Evolutionary conservation across 495 filamentous ascomycete genomes (phyloP).

Genomic region (Aspergillus homomorphus): DNA sequence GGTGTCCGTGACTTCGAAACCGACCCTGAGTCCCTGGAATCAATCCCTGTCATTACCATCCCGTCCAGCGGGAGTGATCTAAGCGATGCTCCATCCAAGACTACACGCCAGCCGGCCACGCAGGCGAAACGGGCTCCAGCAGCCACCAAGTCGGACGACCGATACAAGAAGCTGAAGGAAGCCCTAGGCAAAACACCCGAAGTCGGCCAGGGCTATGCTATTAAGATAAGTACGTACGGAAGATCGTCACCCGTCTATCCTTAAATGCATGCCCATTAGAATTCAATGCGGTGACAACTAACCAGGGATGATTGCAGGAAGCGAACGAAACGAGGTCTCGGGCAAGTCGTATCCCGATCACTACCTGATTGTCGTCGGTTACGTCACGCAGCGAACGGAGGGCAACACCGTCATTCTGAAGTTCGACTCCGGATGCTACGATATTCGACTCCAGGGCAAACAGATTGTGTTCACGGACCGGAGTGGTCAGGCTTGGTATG

Average conservation of each 20-base stretch:
- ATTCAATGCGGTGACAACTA: neutral
- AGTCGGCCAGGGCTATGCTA: neutral
- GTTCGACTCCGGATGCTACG: neutral
- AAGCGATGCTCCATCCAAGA: neutral
- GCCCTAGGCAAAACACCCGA: neutral
- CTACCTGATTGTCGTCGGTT: neutral
- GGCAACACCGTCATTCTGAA: neutral
- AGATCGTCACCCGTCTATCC: neutral
- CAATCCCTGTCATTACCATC: neutral
- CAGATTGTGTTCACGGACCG: neutral
- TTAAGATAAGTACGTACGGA: neutral
- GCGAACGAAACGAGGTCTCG: neutral
- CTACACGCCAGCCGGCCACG: slow-evolving; percentile 1
- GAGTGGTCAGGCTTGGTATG: neutral
- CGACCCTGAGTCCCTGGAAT: neutral
- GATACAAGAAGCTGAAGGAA: neutral
- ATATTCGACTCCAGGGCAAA: neutral
- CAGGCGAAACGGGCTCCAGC: neutral
- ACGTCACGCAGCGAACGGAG: neutral
- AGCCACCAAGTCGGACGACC: neutral
- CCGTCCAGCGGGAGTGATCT: neutral
- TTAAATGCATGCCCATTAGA: neutral
- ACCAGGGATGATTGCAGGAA: neutral
- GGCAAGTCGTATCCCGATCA: neutral
- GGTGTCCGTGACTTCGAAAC: neutral